Evolutionary conservation across 257 asterid genomes (phyloP).

Genomic region (Echites panduratus): DNA sequence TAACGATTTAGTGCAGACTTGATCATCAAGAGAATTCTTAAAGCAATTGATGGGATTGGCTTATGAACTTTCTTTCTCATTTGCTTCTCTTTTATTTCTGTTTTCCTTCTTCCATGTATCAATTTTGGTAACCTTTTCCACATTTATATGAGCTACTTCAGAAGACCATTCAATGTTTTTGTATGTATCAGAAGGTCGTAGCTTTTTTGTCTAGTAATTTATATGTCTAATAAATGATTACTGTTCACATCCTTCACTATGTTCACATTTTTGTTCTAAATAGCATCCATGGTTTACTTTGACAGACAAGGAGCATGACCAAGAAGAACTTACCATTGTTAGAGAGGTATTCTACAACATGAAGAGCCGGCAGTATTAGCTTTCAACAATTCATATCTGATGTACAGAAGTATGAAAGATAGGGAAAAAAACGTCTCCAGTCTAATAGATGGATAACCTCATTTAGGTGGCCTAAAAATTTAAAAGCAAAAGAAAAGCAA

Average conservation of each 20-base stretch:
- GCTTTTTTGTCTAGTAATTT: not conserved
- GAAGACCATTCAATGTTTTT: not conserved
- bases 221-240: not conserved
- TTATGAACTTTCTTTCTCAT: not conserved
- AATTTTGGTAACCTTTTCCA: not conserved
- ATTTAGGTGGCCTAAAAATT: not conserved
- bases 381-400: not conserved
- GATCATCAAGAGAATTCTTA: not conserved
- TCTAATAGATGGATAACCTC: not conserved
- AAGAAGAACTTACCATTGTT: too few species aligned
- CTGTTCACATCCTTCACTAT: not conserved
- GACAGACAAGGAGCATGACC: not conserved
- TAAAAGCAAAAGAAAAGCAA: not conserved
- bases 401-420: not conserved
- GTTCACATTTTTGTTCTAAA: not conserved
- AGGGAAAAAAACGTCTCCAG: not conserved
- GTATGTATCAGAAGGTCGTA: not conserved
- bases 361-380: not conserved
- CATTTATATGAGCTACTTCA: not conserved
- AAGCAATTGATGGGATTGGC: conserved; percentile 1
- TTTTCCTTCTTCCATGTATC: conserved; percentile 7
- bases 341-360: too few species aligned
- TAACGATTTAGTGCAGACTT: conserved; percentile 30
- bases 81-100: not conserved
- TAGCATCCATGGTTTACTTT: not conserved